phyloP scores from a whole-genome alignment of 2,329 filamentous ascomycete genomes.

The Colletotrichum sp. region DNA sequence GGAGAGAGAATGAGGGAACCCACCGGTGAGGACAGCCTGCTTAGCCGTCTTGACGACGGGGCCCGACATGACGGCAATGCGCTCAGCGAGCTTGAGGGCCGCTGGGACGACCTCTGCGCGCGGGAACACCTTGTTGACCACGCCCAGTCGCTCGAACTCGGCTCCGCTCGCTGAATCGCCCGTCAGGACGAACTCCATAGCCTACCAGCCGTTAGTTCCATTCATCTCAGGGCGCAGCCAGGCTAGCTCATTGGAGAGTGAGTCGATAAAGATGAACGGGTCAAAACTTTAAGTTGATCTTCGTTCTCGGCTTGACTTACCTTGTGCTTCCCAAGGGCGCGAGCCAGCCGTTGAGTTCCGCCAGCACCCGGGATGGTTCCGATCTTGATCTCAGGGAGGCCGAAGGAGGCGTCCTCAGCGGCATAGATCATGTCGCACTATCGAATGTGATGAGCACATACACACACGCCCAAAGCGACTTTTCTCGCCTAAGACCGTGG shows the following conservation, averaged over 20 bases:
- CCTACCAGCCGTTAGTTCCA: conserved; percentile 27
- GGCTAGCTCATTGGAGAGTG: not conserved
- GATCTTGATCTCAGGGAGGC: conserved; percentile 42
- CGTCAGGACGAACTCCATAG: conserved; percentile 51
- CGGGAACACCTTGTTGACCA: conserved; percentile 41
- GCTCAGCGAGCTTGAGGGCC: conserved; percentile 39
- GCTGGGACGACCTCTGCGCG: conserved; percentile 38
- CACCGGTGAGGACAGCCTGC: conserved; percentile 45
- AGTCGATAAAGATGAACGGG: conserved; percentile 20
- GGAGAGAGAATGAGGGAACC: not conserved
- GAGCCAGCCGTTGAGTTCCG: conserved; percentile 43
- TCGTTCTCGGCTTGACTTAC: conserved; percentile 21
- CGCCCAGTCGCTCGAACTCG: conserved; percentile 42
- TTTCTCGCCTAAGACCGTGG: not conserved
- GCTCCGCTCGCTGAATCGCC: conserved; percentile 38
- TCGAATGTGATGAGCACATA: not conserved
- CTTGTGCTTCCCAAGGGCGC: conserved; percentile 44
- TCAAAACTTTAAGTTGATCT: conserved; percentile 25
- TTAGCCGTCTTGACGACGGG: conserved; percentile 46
- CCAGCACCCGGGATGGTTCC: conserved; percentile 45
- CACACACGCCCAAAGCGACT: not conserved
- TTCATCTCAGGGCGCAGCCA: not conserved
- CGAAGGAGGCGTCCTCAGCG: conserved; percentile 37
- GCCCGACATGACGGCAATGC: conserved; percentile 42
- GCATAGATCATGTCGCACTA: conserved; percentile 45